Base-by-base conservation (phyloP, 805 yeast species). In the Cyberlindnera mycetangii region DNA sequence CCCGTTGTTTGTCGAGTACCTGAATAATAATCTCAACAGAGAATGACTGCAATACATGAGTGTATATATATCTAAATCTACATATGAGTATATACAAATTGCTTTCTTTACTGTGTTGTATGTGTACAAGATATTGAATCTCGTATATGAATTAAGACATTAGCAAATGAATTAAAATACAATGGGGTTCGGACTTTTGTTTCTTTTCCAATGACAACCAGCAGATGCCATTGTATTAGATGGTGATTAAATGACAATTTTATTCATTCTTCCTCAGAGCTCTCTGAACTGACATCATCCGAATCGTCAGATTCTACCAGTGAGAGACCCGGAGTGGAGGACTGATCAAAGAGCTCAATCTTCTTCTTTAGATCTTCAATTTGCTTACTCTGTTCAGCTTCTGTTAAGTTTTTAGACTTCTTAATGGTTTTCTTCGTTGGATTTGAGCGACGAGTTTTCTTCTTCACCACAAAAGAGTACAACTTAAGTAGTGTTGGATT, bases 401-500 rank as follows among this genome's bases (percentile, higher is more conserved):
- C 87, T 43, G 78, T 70, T 57, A 79, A 63, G 25, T 78, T 79
- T 65, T 76, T 76, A 50, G 75, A 71, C 66, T 79, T 76, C 59
- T 74, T 74, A n/a, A n/a, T n/a, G 52, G 72, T 66, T 48, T 60
- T 63, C 41, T 56, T 62, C 6, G 36, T 20, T 7, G 42, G 25
- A 15, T 33, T 12, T 43, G 21, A 7, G 41, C 11, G 45, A 16
- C 45, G 49, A 24, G 42, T n/a, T 15, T 54, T 58, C 60, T 70
- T 71, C 64, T 72, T 70, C 61, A 84, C 86, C 54, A 93, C 89
- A 55, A 84, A 86, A 62, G 85, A 83, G 73, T 89, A 92, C 51
- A 93, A 71, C 59, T 87, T 86, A 62, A 87, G 68, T 43, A 92
- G 76, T 1, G 97, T 90, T 33, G 78, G 70, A 52, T 88, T 89